A percentile compares a stretch with the other conserved stretches of the same genome.
phyloP scores from a whole-genome alignment of 2,329 filamentous ascomycete species.

The Colletotrichum noveboracense region DNA sequence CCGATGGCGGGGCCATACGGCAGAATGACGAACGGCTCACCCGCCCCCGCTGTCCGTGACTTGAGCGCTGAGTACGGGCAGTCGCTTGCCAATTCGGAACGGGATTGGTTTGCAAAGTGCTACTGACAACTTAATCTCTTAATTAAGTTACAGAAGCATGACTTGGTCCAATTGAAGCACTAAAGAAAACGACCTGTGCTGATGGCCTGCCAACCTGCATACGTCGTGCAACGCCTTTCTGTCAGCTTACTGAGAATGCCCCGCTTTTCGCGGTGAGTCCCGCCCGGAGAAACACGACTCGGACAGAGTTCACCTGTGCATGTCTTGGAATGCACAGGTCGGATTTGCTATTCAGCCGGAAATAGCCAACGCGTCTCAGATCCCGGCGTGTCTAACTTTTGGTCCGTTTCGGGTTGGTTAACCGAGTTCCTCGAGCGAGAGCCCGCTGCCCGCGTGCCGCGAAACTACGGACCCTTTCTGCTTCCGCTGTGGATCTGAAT shows the following conservation, averaged over 20 bases:
- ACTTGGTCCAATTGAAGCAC: neutral
- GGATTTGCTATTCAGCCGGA: neutral
- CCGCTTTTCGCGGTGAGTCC: neutral
- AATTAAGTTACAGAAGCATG: neutral
- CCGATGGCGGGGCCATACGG: conserved; percentile 9
- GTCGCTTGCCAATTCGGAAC: neutral
- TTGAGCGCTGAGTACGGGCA: neutral
- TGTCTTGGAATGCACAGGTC: neutral
- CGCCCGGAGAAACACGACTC: neutral
- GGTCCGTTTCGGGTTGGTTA: neutral
- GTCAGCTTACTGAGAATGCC: neutral
- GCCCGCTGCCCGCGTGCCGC: neutral
- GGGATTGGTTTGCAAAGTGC: accelerated
- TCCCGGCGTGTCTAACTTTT: neutral
- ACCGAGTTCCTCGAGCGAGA: neutral
- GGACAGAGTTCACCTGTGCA: neutral
- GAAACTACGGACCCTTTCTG: neutral
- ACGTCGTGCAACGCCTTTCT: neutral
- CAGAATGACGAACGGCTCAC: neutral
- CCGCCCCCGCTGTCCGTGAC: neutral
- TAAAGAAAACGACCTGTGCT: neutral
- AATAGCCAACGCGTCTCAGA: neutral
- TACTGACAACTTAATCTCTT: neutral
- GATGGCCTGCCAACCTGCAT: neutral
- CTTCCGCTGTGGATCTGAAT: neutral